phyloP scores from a whole-genome alignment of 2,329 filamentous ascomycete genomes.

The Aspergillus sp. region DNA sequence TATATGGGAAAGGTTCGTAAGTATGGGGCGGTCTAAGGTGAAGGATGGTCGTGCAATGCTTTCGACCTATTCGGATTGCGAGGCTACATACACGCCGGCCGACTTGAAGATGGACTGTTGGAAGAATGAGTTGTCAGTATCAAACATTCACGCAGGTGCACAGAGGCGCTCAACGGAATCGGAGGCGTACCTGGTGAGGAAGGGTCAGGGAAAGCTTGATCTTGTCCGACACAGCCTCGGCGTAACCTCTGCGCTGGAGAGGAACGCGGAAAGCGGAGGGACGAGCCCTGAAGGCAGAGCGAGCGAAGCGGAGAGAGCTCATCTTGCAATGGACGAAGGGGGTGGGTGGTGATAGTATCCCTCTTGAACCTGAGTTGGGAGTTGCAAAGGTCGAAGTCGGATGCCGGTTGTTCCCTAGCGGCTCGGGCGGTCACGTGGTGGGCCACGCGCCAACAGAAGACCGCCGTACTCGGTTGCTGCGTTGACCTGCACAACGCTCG shows the following conservation, averaged over 20 bases:
- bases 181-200: conserved; percentile 86
- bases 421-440: conserved; percentile 33
- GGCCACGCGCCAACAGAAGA: neutral
- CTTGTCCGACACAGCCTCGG: conserved; percentile 84
- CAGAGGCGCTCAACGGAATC: conserved; percentile 18
- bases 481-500: neutral
- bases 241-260: conserved; percentile 86
- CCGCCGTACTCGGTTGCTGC: neutral
- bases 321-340: conserved; percentile 56
- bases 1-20: conserved; percentile 67
- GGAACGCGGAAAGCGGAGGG: conserved; percentile 74
- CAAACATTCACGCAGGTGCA: conserved; percentile 3
- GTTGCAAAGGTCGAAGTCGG: conserved; percentile 44
- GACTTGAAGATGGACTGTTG: conserved; percentile 69
- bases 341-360: conserved; percentile 37
- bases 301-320: conserved; percentile 92
- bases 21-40: conserved; percentile 25
- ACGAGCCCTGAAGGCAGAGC: conserved; percentile 81
- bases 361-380: conserved; percentile 37
- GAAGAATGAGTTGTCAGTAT: conserved; percentile 27
- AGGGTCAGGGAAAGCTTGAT: conserved; percentile 98
- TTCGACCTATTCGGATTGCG: conserved; percentile 1
- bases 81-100: conserved; percentile 64
- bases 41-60: conserved; percentile 17
- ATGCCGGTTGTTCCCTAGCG: conserved; percentile 45